Conservation (phyloP, 768 basidiomycete species). For the Leucocoprinus sp. region DNA sequence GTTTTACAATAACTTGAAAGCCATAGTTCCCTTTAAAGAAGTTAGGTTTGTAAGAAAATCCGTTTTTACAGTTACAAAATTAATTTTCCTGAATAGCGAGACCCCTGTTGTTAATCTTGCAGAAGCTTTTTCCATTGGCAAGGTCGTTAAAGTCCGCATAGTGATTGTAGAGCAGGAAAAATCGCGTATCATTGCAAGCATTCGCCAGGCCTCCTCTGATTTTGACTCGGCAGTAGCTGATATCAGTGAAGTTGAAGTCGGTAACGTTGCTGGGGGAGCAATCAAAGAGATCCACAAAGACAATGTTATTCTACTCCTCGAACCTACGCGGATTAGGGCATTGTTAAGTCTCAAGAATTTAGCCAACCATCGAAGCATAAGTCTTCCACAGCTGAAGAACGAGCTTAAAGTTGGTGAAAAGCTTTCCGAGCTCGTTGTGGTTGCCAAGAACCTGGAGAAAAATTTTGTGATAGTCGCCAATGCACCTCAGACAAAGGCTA, state of each 20-base stretch:
- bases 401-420: slow-evolving; percentile 60
- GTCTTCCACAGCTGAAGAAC: slow-evolving; percentile 56
- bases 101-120: slow-evolving; percentile 43
- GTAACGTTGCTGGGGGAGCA: slow-evolving; percentile 59
- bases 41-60: slow-evolving; percentile 46
- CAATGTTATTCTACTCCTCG: slow-evolving; percentile 67
- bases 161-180: slow-evolving; percentile 51
- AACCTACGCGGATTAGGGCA: slow-evolving; percentile 63
- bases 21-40: slow-evolving; percentile 72
- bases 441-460: slow-evolving; percentile 80
- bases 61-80: not conserved
- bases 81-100: slow-evolving; percentile 43
- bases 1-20: slow-evolving; percentile 85
- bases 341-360: slow-evolving; percentile 84
- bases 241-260: slow-evolving; percentile 70
- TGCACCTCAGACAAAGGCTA: slow-evolving; percentile 49
- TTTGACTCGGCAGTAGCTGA: slow-evolving; percentile 40
- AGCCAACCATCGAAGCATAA: slow-evolving; percentile 67
- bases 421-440: slow-evolving; percentile 76
- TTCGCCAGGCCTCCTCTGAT: slow-evolving; percentile 64
- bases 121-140: slow-evolving; percentile 69
- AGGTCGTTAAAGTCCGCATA: slow-evolving; percentile 79
- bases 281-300: slow-evolving; percentile 82
- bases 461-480: slow-evolving; percentile 80
- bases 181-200: slow-evolving; percentile 71